Evolutionary conservation across 1,284 basidiomycete genomes (phyloP), one percentile per base, ranked within the genome.

Genomic region (Ceratobasidium sp.): DNA sequence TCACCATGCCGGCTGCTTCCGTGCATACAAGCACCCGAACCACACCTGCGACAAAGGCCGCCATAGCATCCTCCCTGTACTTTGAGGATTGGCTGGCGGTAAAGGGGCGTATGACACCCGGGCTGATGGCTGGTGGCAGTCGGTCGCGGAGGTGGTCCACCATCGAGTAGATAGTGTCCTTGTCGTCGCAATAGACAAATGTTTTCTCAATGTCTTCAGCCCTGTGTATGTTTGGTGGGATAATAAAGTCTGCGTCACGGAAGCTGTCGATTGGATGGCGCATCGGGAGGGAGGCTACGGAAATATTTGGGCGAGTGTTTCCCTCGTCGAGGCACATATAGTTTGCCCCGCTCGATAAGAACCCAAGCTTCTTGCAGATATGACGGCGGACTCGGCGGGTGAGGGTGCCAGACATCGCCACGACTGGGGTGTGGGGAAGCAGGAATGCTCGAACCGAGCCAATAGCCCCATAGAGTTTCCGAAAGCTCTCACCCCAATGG

Each of bases 1-100:
- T 23, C 5, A 75, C 71, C 71, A 75, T 75, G 23, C 33, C 59
- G 23, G 59, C 59, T 1, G 71, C 71, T 38, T 75, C 71, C 1
- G 71, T 75, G 60, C 48, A 54, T 23, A 75, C 27, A 6, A 75
- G 44, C 16, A 74, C 27, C 7, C 27, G n/a, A 5, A 74, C 48
- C 1, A 18, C 27, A 27, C 57, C 57, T 8, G 55, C 30, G 1
- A 38, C 6, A 74, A 74, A 74, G 4, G 27, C 57, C 8, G 27
- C 57, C 57, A 60, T 60, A 10, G 35, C 27, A 14, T 60, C 57
- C 4, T 10, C n/a, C 3, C 57, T 23, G 16, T 60, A 60, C 35
- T 60, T 38, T 2, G 57, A 10, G 5, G 57, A 33, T 1, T 60
- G 57, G 16, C 57, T 60, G 12, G 57, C 57, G 6, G 57, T 60